Percentiles rank a stretch among this genome's conserved stretches.
phyloP scores from a whole-genome alignment of 2,329 filamentous ascomycete genomes.

The Diaporthe sp. region DNA sequence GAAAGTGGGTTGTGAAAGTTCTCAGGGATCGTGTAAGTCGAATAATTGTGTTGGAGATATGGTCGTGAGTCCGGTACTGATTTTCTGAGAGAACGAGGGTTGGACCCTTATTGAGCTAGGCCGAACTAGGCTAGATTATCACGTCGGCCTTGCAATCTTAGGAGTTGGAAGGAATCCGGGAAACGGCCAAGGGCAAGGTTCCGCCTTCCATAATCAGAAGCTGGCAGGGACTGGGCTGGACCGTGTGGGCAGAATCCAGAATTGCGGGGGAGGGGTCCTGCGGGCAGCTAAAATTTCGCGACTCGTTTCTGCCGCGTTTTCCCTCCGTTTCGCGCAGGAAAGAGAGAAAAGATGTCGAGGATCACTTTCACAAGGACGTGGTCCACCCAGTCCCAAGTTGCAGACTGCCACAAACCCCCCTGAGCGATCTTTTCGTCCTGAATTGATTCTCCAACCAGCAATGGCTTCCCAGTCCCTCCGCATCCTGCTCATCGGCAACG shows the following conservation, averaged over 20 bases:
- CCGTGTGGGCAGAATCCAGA: slow-evolving; percentile 18
- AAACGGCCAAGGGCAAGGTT: not conserved
- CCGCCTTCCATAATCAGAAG: slow-evolving; percentile 22
- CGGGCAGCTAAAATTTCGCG: slow-evolving; percentile 41
- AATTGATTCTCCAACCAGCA: slow-evolving; percentile 14
- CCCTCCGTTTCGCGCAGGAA: slow-evolving; percentile 10
- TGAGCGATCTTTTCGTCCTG: slow-evolving; percentile 7
- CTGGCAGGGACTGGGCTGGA: not conserved
- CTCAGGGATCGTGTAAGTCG: slow-evolving; percentile 5
- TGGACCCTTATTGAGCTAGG: not conserved
- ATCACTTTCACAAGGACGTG: slow-evolving; percentile 35
- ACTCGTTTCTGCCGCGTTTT: slow-evolving; percentile 19
- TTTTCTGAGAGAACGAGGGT: not conserved
- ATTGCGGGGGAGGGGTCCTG: slow-evolving; percentile 42
- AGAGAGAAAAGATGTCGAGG: slow-evolving; percentile 37
- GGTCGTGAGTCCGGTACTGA: not conserved
- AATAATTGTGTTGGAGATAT: not conserved
- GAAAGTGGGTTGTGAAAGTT: not conserved
- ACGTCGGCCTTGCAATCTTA: not conserved
- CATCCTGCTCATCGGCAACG: slow-evolving; percentile 91
- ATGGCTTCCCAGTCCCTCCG: slow-evolving; percentile 60
- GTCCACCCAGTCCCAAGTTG: slow-evolving; percentile 29
- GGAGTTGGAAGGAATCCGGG: not conserved
- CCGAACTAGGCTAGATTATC: not conserved
- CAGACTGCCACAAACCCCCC: slow-evolving; percentile 17